Base-by-base conservation (phyloP, 2,329 filamentous ascomycete species). In the Hymenoscyphus salicellus region DNA sequence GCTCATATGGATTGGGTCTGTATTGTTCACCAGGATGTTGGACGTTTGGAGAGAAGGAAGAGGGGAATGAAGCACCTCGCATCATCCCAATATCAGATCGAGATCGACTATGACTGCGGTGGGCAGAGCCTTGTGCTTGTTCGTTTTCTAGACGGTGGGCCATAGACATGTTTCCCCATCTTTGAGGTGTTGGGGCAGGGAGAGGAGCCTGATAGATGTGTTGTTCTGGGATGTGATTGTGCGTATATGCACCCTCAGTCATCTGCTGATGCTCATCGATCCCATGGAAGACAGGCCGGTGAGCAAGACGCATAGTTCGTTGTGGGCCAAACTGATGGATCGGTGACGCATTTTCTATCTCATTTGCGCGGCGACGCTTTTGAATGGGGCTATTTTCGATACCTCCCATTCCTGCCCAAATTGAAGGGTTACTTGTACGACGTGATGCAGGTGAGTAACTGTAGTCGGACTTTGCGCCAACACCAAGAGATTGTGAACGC, bases 401-500 rank as follows among this genome's bases (percentile, higher is more conserved):
- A 16, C 36, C 36, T 23, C 26, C 60, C 32, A 66, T 65, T 33
- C 63, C 56, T 28, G 17, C 38, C 65, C 63, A 69, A 30, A 63
- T 56, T 32, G 61, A 55, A 14, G 70, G 65, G 46, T 71, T 70
- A 43, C 69, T 71, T 58, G 63, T 38, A 32, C 71, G 65, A n/a
- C 67, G 64, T 20, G 63, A 65, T 41, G 57, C 52, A 55, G 65
- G 46, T 3, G 30, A 58, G 17, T 66, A 60, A 23, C 46, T 52
- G 55, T 64, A 66, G 3, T 63, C 58, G 1, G 66, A 63, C 16
- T 64, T 67, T 57, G 66, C 64, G 36, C 60, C 56, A 36, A 71
- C 69, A 38, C 72, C 71, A 26, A 76, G 57, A 5, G 75, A 76
- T 62, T 75, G 73, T 5, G 75, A 73, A 11, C 75, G 69, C 63